Conservation (phyloP, 2,329 filamentous ascomycete genomes). For the Pseudogymnoascus sp. region DNA sequence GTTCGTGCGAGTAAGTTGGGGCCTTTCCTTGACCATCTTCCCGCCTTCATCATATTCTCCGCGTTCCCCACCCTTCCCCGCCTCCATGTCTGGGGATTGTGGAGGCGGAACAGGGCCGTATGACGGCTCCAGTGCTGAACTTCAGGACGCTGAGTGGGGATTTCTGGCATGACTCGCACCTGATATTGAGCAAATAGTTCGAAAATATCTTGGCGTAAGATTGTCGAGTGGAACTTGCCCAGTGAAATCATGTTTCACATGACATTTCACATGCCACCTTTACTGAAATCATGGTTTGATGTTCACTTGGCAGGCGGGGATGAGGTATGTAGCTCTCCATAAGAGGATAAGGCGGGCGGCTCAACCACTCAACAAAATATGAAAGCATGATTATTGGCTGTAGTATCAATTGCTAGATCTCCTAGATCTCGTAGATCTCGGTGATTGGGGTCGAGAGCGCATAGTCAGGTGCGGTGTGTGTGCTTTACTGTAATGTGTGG, state of each 20-base stretch:
- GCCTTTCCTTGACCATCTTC: background rate
- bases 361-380: background rate
- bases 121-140: background rate
- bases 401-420: background rate
- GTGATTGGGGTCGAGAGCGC: background rate
- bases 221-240: background rate
- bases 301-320: background rate
- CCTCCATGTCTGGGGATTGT: slow-evolving; percentile 1
- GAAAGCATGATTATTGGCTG: background rate
- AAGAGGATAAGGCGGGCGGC: background rate
- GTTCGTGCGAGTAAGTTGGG: background rate
- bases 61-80: background rate
- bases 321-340: background rate
- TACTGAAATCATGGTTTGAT: background rate
- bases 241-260: background rate
- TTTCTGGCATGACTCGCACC: background rate
- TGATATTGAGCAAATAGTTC: background rate
- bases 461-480: background rate
- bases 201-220: background rate
- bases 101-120: background rate
- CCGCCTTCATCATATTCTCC: background rate
- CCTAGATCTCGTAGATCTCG: background rate
- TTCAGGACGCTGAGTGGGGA: background rate
- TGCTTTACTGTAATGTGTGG: background rate
- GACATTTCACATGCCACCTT: background rate